A percentile compares a stretch with the other conserved stretches of the same genome.
phyloP scores from a whole-genome alignment of 2,329 filamentous ascomycete genomes.

The Fusarium xyrophilum region DNA sequence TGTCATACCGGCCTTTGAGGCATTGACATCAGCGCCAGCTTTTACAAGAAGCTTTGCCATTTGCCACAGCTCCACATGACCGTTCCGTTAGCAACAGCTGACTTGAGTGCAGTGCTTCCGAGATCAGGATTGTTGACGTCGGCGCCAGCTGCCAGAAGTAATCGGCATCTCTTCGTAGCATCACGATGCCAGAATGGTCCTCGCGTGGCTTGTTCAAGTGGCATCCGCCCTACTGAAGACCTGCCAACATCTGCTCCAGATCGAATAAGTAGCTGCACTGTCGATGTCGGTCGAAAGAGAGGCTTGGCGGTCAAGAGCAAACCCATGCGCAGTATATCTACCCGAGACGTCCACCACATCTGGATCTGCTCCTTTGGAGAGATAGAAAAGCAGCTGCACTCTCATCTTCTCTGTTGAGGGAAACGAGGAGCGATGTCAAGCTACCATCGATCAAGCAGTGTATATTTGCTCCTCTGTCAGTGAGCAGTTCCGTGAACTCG shows the following conservation, averaged over 20 bases:
- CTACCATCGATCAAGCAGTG: rapidly evolving
- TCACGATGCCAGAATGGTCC: rapidly evolving
- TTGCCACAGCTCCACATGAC: rapidly evolving
- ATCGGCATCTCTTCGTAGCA: rapidly evolving
- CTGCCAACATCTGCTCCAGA: rapidly evolving
- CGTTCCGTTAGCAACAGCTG: neutral
- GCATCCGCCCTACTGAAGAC: rapidly evolving
- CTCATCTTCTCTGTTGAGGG: rapidly evolving
- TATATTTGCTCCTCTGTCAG: neutral
- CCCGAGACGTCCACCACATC: neutral
- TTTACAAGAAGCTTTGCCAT: too few species aligned
- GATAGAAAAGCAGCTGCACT: neutral
- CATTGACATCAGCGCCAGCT: too few species aligned
- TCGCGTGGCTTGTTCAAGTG: neutral
- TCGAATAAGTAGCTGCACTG: rapidly evolving
- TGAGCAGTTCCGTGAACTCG: rapidly evolving
- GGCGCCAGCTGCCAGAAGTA: conserved; percentile 28
- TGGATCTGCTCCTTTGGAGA: conserved; percentile 26
- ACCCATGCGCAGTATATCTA: rapidly evolving
- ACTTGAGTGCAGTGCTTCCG: conserved; percentile 7
- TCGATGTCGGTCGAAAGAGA: neutral
- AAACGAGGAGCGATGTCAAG: rapidly evolving
- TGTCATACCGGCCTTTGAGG: too few species aligned
- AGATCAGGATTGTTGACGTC: neutral
- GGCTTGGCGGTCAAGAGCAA: rapidly evolving